Conservation (phyloP, 2,329 filamentous ascomycete species). For the Ophiocordyceps camponoti-floridani region DNA sequence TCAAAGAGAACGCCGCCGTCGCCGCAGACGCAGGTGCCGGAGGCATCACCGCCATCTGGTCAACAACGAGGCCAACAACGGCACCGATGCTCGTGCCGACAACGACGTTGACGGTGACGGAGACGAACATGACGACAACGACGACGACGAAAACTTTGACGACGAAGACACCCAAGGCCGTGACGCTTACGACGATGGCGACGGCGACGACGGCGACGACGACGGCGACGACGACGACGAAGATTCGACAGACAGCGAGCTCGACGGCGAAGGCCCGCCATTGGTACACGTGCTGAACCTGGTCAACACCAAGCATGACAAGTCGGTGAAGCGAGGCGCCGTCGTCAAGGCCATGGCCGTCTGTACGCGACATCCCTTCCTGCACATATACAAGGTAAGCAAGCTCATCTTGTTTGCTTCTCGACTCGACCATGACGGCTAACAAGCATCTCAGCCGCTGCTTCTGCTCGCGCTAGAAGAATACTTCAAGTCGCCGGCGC, state of each 20-base stretch:
- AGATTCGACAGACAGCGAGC: slow-evolving; percentile 40
- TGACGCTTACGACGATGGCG: slow-evolving; percentile 17
- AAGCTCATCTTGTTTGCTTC: too few relatives aligned
- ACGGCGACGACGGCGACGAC: slow-evolving; percentile 20
- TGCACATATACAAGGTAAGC: slow-evolving; percentile 94
- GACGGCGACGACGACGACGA: slow-evolving; percentile 28
- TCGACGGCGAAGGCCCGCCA: slow-evolving; percentile 67
- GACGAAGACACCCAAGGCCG: too few relatives aligned
- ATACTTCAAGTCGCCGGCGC: slow-evolving; percentile 83
- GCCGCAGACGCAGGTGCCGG: slow-evolving; percentile 20
- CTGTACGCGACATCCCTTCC: slow-evolving; percentile 88
- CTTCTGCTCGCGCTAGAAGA: slow-evolving; percentile 83
- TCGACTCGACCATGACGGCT: too few relatives aligned
- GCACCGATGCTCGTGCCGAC: slow-evolving; percentile 27
- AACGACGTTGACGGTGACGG: slow-evolving; percentile 29
- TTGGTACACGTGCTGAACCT: slow-evolving; percentile 93
- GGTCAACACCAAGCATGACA: slow-evolving; percentile 96
- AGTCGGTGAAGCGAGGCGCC: slow-evolving; percentile 78
- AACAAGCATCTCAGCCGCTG: slow-evolving; percentile 64
- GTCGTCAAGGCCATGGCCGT: slow-evolving; percentile 98
- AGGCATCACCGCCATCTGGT: too few relatives aligned
- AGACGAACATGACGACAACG: slow-evolving; percentile 23
- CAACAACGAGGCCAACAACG: slow-evolving; percentile 33
- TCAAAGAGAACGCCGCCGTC: slow-evolving; percentile 34
- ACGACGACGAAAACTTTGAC: slow-evolving; percentile 22